Conservation (phyloP, 2,329 filamentous ascomycete species). For the Juglanconis juglandina region DNA sequence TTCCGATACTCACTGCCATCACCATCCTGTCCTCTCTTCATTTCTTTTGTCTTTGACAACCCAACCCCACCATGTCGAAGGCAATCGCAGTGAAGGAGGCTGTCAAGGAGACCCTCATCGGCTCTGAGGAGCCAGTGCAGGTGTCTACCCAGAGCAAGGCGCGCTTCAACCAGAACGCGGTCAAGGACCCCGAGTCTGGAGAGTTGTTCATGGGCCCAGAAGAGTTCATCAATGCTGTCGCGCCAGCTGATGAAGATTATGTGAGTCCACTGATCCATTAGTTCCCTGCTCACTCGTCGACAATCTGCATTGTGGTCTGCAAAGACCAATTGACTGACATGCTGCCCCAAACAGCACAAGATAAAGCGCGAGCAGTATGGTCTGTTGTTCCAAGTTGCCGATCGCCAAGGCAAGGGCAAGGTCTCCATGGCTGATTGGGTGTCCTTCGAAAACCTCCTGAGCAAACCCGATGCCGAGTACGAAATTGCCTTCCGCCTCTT, state of each 20-base stretch:
- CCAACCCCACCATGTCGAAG: conserved; percentile 35
- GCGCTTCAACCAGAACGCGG: conserved; percentile 73
- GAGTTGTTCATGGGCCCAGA: conserved; percentile 77
- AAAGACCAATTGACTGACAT: conserved; percentile 8
- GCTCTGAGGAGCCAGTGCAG: conserved; percentile 53
- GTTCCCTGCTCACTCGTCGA: not conserved
- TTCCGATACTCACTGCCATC: not conserved
- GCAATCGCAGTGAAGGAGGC: conserved; percentile 58
- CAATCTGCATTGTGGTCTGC: not conserved
- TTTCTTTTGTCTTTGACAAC: not conserved
- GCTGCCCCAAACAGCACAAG: conserved; percentile 69
- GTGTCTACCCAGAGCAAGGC: conserved; percentile 72
- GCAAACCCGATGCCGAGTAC: conserved; percentile 95
- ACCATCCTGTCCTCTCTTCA: not conserved
- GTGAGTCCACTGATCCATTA: conserved; percentile 53
- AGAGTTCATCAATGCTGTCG: conserved; percentile 89
- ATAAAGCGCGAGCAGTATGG: conserved; percentile 95
- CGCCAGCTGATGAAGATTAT: conserved; percentile 83
- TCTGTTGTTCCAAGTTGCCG: conserved; percentile 88
- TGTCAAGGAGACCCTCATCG: conserved; percentile 78
- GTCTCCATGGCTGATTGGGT: conserved; percentile 83
- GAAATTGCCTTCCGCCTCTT: conserved; percentile 98
- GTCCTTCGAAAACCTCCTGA: conserved; percentile 88
- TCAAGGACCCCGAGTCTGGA: conserved; percentile 69
- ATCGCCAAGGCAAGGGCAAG: conserved; percentile 69